phyloP scores from a whole-genome alignment of 225 moss, liverwort and hornwort genomes.

The Sphagnum tenellum region DNA sequence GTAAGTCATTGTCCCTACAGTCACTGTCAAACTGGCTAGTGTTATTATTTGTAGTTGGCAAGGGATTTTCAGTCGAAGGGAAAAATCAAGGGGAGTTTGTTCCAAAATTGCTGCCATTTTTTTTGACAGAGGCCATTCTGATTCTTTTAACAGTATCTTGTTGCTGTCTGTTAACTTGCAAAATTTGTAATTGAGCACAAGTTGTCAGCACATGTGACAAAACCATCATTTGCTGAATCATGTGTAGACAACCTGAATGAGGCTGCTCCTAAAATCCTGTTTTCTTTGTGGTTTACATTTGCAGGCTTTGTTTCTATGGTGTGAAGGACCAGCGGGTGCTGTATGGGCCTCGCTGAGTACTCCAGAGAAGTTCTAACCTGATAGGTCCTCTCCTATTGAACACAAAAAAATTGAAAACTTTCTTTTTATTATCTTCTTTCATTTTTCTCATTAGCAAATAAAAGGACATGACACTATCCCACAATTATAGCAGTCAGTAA shows the following conservation, averaged over 20 bases:
- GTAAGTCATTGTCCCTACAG: too few species aligned
- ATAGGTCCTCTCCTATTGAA: conserved; percentile 52
- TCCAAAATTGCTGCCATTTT: not conserved
- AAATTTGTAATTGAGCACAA: not conserved
- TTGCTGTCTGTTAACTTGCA: not conserved
- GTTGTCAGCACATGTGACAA: not conserved
- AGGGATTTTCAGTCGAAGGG: conserved; percentile 92
- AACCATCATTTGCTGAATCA: too few species aligned
- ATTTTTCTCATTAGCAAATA: too few species aligned
- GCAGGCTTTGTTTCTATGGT: conserved; percentile 73
- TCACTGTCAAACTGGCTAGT: too few species aligned
- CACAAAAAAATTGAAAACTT: too few species aligned
- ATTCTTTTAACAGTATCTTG: not conserved
- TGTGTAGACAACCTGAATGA: too few species aligned
- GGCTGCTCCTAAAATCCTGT: not conserved
- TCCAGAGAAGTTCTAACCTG: conserved; percentile 37
- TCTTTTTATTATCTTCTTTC: too few species aligned
- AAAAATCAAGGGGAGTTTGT: conserved; percentile 50
- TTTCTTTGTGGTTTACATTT: not conserved
- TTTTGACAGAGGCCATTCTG: not conserved
- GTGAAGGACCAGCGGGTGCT: conserved; percentile 87
- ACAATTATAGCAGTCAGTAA: too few species aligned
- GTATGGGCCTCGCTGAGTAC: conserved; percentile 70
- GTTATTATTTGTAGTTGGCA: conserved; percentile 12
- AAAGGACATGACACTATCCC: too few species aligned